Percentiles rank a stretch among this genome's conserved stretches.
phyloP scores from a whole-genome alignment of 2,329 filamentous ascomycete genomes.

The Fonsecaea nubica region DNA sequence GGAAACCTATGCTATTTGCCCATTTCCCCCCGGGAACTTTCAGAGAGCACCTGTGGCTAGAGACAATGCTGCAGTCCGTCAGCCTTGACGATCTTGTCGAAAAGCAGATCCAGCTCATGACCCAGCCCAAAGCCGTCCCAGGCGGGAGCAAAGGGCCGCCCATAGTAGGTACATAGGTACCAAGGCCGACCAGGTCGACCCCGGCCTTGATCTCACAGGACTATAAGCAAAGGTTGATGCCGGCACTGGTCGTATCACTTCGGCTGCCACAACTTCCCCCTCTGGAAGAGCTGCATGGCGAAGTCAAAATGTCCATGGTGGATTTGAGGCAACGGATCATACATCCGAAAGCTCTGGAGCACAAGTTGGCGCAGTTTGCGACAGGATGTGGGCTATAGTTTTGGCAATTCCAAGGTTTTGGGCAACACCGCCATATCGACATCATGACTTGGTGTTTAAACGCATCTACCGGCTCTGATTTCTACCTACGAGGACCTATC shows the following conservation, averaged over 20 bases:
- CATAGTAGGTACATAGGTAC: slow-evolving; percentile 1
- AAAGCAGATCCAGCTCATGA: neutral
- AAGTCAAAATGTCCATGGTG: neutral
- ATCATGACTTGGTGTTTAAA: slow-evolving; percentile 5
- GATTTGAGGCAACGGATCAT: neutral
- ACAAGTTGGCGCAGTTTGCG: neutral
- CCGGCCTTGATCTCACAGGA: neutral
- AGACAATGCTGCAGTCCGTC: neutral
- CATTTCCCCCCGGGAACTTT: slow-evolving; percentile 1
- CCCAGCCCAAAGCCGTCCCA: neutral
- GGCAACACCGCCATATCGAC: neutral
- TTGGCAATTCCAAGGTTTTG: neutral
- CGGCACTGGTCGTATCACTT: neutral
- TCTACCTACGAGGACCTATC: neutral
- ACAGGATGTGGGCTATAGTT: neutral
- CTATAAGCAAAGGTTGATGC: neutral
- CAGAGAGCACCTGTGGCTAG: neutral
- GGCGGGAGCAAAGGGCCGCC: slow-evolving; percentile 4
- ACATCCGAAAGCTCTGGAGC: neutral
- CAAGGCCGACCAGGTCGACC: neutral
- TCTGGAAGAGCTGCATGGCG: neutral
- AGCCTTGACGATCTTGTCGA: slow-evolving; percentile 2
- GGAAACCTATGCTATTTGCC: neutral
- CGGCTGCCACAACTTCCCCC: slow-evolving; percentile 3
- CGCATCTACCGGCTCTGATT: neutral